phyloP scores from a whole-genome alignment of 1,284 basidiomycete species.

The Tilletia caries region DNA sequence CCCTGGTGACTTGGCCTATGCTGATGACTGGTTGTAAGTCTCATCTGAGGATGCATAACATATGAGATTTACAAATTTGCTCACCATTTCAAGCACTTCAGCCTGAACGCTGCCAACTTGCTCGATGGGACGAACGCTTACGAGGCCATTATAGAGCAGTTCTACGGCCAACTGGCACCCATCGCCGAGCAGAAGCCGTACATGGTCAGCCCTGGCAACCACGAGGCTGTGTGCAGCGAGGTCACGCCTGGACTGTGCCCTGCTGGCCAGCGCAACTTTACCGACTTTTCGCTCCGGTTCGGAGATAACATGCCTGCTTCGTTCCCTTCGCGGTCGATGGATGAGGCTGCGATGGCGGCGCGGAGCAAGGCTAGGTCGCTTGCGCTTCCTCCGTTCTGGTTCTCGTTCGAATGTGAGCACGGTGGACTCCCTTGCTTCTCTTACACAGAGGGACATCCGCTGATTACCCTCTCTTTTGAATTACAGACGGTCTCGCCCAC shows the following conservation, averaged over 20 bases:
- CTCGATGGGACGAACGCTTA: conserved; percentile 40
- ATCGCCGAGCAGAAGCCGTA: conserved; percentile 48
- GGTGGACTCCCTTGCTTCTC: conserved; percentile 24
- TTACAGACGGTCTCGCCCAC: conserved; percentile 33
- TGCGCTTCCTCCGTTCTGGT: conserved; percentile 6
- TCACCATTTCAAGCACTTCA: no score
- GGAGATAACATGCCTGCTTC: conserved; percentile 29
- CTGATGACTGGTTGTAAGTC: conserved; percentile 48
- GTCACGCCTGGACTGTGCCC: conserved; percentile 24
- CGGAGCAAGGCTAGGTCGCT: conserved; percentile 9
- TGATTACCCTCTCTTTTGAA: conserved; percentile 15
- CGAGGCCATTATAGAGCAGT: conserved; percentile 52
- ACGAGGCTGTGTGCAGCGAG: neutral
- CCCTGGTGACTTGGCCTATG: conserved; percentile 53
- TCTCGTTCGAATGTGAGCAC: conserved; percentile 12
- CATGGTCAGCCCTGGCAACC: conserved; percentile 33
- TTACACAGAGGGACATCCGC: conserved; percentile 9
- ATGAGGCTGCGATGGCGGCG: conserved; percentile 4
- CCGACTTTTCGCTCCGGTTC: conserved; percentile 29
- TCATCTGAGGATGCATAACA: neutral
- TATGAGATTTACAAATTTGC: no score
- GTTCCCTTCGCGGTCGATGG: conserved; percentile 20
- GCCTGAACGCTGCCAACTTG: conserved; percentile 26
- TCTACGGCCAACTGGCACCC: conserved; percentile 50
- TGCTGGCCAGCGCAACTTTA: conserved; percentile 36